phyloP scores from a whole-genome alignment of 2,329 filamentous ascomycete genomes.

The Polychaeton citri region DNA sequence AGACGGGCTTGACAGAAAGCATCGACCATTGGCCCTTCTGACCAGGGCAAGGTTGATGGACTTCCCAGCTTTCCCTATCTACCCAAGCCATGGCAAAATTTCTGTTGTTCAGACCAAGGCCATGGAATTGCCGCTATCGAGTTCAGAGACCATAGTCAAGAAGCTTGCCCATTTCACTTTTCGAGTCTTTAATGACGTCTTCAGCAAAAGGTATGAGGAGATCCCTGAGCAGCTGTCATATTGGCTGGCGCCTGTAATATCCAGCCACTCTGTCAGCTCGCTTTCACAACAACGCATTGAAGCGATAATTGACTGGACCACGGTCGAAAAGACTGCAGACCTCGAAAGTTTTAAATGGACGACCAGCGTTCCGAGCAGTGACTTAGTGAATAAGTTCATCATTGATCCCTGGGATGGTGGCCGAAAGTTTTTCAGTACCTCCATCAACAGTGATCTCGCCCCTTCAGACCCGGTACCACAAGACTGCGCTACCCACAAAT shows the following conservation, averaged over 20 bases:
- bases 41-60: constrained; percentile 52
- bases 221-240: constrained; percentile 58
- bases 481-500: constrained; percentile 33
- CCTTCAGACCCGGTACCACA: constrained; percentile 53
- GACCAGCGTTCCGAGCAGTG: constrained; percentile 23
- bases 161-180: constrained; percentile 61
- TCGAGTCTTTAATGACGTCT: constrained; percentile 66
- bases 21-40: constrained; percentile 55
- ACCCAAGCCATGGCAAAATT: constrained; percentile 49
- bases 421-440: constrained; percentile 42
- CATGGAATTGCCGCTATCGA: constrained; percentile 30
- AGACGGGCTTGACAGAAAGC: constrained; percentile 42
- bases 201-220: constrained; percentile 71
- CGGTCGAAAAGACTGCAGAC: constrained; percentile 31
- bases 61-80: constrained; percentile 58
- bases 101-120: constrained; percentile 42
- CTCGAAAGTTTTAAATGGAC: constrained; percentile 34
- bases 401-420: constrained; percentile 45
- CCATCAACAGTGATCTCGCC: constrained; percentile 39
- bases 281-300: not conserved
- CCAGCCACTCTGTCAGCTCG: not conserved
- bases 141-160: constrained; percentile 34
- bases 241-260: constrained; percentile 54
- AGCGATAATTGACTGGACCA: constrained; percentile 56
- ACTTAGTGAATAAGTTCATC: constrained; percentile 38